phyloP scores from a whole-genome alignment of 768 basidiomycete genomes.

The Mrakia hoshinonis region DNA sequence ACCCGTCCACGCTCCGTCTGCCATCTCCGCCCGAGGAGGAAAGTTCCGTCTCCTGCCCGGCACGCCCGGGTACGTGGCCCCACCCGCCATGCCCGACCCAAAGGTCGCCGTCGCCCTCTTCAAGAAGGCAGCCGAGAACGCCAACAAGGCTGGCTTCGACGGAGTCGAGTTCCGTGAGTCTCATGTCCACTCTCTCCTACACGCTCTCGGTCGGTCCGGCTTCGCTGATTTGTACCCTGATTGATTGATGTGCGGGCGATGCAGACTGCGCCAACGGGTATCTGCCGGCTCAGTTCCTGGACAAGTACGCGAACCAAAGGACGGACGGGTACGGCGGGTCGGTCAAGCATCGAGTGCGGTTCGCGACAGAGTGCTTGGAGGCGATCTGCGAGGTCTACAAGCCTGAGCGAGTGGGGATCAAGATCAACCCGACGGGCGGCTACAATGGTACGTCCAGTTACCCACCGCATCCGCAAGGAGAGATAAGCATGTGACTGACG shows the following conservation, averaged over 20 bases:
- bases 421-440: background rate
- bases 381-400: slow-evolving; percentile 45
- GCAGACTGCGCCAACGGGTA: slow-evolving; percentile 15
- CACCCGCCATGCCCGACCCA: background rate
- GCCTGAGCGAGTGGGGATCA: background rate
- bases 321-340: slow-evolving; percentile 62
- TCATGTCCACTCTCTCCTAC: background rate
- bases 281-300: slow-evolving; percentile 42
- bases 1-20: background rate
- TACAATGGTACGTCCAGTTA: background rate
- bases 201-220: background rate
- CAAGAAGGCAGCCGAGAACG: slow-evolving; percentile 47
- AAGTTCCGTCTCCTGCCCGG: background rate
- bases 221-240: background rate
- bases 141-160: slow-evolving; percentile 51
- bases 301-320: slow-evolving; percentile 49
- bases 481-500: background rate
- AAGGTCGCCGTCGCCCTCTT: slow-evolving; percentile 31
- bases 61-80: background rate
- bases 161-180: slow-evolving; percentile 44
- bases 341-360: slow-evolving; percentile 53
- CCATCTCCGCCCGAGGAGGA: background rate
- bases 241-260: slow-evolving; percentile 48
- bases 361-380: slow-evolving; percentile 49
- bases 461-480: background rate